Evolutionary conservation across 108 stramenopile genomes (phyloP).

Genomic region (Chaetoceros muelleri): DNA sequence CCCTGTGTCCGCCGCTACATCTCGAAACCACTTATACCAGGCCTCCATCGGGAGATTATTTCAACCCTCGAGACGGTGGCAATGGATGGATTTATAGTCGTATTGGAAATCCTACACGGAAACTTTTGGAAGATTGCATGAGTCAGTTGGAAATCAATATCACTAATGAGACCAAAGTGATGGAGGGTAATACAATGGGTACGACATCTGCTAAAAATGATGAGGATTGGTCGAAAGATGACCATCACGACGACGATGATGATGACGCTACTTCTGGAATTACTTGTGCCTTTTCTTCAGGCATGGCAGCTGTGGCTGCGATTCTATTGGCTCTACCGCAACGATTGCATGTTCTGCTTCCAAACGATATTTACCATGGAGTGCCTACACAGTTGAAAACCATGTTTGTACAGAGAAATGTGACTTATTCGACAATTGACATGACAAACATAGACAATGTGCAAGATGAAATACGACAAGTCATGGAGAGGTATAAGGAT

Average conservation of each 20-base stretch:
- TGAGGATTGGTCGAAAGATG: constrained; percentile 39
- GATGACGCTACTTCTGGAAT: background rate
- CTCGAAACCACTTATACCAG: constrained; percentile 71
- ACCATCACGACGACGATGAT: constrained; percentile 4
- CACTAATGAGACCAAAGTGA: background rate
- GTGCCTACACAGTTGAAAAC: constrained; percentile 47
- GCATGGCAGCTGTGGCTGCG: constrained; percentile 76
- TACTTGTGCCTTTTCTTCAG: constrained; percentile 74
- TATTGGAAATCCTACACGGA: constrained; percentile 70
- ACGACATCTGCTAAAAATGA: constrained; percentile 42
- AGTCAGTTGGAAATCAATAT: constrained; percentile 41
- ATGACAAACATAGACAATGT: constrained; percentile 32
- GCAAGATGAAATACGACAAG: constrained; percentile 15
- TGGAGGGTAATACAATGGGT: background rate
- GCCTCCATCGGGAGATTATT: constrained; percentile 54
- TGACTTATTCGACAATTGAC: constrained; percentile 32
- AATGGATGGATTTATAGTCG: constrained; percentile 48
- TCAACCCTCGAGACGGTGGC: constrained; percentile 8
- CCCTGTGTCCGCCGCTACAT: constrained; percentile 67
- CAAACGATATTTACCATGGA: constrained; percentile 77
- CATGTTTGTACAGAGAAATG: constrained; percentile 41
- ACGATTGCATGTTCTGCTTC: constrained; percentile 51
- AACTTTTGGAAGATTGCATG: constrained; percentile 45
- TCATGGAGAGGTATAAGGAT: background rate
- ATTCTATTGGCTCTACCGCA: constrained; percentile 55